Base-by-base conservation (phyloP, 257 asterid species). In the Mentha longifolia region DNA sequence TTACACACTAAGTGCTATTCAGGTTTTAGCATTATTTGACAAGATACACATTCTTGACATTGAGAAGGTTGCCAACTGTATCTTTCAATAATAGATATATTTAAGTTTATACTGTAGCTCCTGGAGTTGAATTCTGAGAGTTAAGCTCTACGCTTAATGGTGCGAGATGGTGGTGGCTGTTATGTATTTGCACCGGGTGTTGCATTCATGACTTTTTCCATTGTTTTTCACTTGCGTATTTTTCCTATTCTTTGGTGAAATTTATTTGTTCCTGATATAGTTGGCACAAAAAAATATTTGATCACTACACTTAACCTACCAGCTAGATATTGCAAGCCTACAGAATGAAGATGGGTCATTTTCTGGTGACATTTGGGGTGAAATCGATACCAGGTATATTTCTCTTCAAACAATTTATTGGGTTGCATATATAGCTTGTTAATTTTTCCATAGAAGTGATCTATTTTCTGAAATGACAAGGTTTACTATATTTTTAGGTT, bases 351-450 rank as follows among this genome's bases (percentile, higher is more conserved):
- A 94, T 71, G 97, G 99, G 71, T 91, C 99, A 61, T 89, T 94
- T 79, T 74, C 90, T 71, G 97, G 97, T 74, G 99, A 89, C 81
- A 82, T 88, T 64, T 94, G 99, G 99, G 99, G 97, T 78, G 99
- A 94, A 85, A 70, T 88, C 25, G 97, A 94, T 81, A 91, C 99
- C 47, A 78, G 97, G 97, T 89, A 81, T 59, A 25, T 3, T 71
- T 68, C 72, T 65, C 66, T 43, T 33, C 25, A n/a, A 57, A 20
- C 42, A 70, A 51, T 5, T 30, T 60, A 19, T 20, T 16, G 55
- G 25, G 49, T 15, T 15, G 22, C 42, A 22, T 76, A 16, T 37
- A 56, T 9, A 42, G 13, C 63, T 57, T 67, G 22, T 9, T 19
- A 16, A n/a, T n/a, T 46, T 62, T 52, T n/a, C 19, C 30, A 16